Evolutionary conservation across 176 grass and related monocot genomes (phyloP).

Genomic region (Cenchrus americanus): DNA sequence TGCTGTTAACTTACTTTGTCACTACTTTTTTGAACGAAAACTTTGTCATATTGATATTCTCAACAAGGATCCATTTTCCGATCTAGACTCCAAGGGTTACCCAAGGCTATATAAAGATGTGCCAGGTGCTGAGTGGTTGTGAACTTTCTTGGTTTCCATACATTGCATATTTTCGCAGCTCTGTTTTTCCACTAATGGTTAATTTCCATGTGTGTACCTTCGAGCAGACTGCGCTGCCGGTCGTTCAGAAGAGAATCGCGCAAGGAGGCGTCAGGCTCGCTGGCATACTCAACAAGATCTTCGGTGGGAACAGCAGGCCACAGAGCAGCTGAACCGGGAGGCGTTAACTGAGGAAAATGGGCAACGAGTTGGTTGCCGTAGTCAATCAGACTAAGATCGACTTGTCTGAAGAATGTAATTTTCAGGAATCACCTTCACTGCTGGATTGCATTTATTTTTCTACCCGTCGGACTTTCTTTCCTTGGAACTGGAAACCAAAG

Average conservation of each 20-base stretch:
- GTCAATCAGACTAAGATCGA: not conserved
- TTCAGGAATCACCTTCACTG: not conserved
- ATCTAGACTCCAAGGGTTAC: not conserved
- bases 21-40: too few relatives aligned
- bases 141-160: not conserved
- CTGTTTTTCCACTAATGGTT: not conserved
- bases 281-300: constrained; percentile 55
- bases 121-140: not conserved
- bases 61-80: not conserved
- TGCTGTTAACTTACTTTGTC: constrained; percentile 22
- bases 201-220: not conserved
- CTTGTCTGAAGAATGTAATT: not conserved
- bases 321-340: constrained; percentile 28
- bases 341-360: not conserved
- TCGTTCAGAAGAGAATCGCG: constrained; percentile 56
- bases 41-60: not conserved
- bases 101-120: not conserved
- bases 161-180: not conserved
- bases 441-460: not conserved
- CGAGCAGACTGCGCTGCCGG: constrained; percentile 17
- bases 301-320: not conserved
- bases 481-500: not conserved
- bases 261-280: constrained; percentile 64
- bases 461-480: not conserved
- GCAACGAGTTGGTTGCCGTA: not conserved